Conservation (phyloP, 2,329 filamentous ascomycete species). For the Claviceps sp. region DNA sequence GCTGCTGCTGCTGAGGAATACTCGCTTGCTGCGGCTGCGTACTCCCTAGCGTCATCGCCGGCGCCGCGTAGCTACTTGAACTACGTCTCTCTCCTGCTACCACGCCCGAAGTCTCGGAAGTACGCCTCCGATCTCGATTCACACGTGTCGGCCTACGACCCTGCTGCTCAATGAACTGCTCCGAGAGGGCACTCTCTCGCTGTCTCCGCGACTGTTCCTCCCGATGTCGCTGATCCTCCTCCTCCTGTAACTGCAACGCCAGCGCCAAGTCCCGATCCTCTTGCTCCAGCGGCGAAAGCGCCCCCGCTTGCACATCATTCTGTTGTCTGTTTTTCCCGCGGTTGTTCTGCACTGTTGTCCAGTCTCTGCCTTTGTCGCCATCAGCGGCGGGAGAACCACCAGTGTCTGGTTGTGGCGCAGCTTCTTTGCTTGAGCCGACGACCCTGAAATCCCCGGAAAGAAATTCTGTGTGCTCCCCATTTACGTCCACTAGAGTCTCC, state of each 20-base stretch:
- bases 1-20: constrained; percentile 1
- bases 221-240: constrained; percentile 72
- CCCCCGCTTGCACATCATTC: constrained; percentile 13
- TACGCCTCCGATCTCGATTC: constrained; percentile 11
- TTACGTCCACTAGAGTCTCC: constrained; percentile 85
- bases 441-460: constrained; percentile 82
- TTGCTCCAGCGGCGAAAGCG: constrained; percentile 42
- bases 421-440: constrained; percentile 43
- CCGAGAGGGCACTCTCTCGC: constrained; percentile 54
- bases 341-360: constrained; percentile 39
- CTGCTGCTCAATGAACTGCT: constrained; percentile 57
- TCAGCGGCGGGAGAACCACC: constrained; percentile 9
- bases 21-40: constrained; percentile 1
- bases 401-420: constrained; percentile 6
- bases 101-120: background rate
- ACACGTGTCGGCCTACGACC: constrained; percentile 23
- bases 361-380: constrained; percentile 25
- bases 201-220: constrained; percentile 48
- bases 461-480: constrained; percentile 68
- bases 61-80: constrained; percentile 11
- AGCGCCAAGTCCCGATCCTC: constrained; percentile 81
- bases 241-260: constrained; percentile 84
- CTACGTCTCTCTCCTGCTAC: constrained; percentile 8
- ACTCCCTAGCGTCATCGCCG: background rate
- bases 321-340: constrained; percentile 16